Base-by-base conservation (phyloP, 2,329 filamentous ascomycete species). In the Magnaporthiopsis poae region DNA sequence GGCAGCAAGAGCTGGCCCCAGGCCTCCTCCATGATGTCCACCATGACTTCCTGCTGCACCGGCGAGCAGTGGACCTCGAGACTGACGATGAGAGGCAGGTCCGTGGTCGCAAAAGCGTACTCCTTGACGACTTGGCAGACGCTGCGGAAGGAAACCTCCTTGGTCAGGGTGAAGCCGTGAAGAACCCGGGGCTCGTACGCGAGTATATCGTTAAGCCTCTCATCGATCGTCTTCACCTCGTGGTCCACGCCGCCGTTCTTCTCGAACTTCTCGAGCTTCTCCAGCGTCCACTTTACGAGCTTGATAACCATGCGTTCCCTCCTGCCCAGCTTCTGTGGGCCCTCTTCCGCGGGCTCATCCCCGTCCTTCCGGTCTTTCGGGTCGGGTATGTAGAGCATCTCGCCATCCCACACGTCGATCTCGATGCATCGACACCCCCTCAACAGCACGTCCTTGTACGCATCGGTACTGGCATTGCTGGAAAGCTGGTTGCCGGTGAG, bases 351-450 rank as follows among this genome's bases (percentile, higher is more conserved):
- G 39, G 39, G 15, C 0, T 5, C 13, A 62, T 74, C 71, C 7
- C 74, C 70, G 25, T 86, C 78, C 61, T 77, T 79, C 66, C 75
- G 79, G 15, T n/a, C 78, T 64, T 75, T 79, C 7, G 73, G 85
- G 80, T 75, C 90, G 83, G 77, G 87, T 74, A 79, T 90, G 84
- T 76, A 89, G 73, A 79, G 90, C 84, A 76, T 89, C 73, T 90
- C 87, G 61, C 93, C 93, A 75, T 97, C 91, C 93, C 93, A 97
- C 72, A 95, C 96, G 73, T 97, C 93, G 68, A 97, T 91, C 79
- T 97, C 93, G 68, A 97, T 88, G 77, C 93, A 97, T 25, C 93
- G 88, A 72, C 93, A 96, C 1, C 92, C 92, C 65, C 91, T 87
- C 71, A 92, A 85, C 66, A 97, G 80, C 12, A 93, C 91, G 64